Percentiles rank a stretch among this genome's conserved stretches.
Evolutionary conservation across 345 rosid genomes (phyloP).

Genomic region (Eucalyptus tenuipes): DNA sequence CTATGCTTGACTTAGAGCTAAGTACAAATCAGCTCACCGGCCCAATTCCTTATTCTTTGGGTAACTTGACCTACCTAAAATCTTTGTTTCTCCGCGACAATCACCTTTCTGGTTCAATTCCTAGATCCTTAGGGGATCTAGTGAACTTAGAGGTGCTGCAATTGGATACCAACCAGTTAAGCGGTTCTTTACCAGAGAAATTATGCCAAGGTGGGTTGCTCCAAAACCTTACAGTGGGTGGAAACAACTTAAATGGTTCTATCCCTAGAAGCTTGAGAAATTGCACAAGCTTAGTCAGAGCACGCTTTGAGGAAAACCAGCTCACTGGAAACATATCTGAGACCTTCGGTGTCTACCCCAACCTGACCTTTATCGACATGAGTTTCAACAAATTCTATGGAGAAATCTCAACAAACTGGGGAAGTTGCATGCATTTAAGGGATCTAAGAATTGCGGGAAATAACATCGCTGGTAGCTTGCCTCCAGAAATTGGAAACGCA

Average conservation of each 20-base stretch:
- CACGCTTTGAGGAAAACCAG: conserved; percentile 2
- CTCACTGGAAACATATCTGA: conserved; percentile 4
- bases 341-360: conserved; percentile 2
- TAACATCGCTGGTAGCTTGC: conserved; percentile 9
- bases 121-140: conserved; percentile 7
- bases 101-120: conserved; percentile 9
- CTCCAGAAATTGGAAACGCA: conserved; percentile 9
- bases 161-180: not conserved
- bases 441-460: conserved; percentile 1
- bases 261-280: conserved; percentile 7
- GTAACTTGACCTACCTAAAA: conserved; percentile 9
- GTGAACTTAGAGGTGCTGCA: not conserved
- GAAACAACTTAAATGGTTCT: conserved; percentile 9
- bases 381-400: conserved; percentile 17
- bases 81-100: conserved; percentile 12
- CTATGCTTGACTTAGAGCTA: not conserved
- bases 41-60: conserved; percentile 8
- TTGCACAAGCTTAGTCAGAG: conserved; percentile 11
- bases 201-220: not conserved
- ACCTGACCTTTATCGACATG: conserved; percentile 3
- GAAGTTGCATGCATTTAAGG: not conserved
- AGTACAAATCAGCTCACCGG: not conserved
- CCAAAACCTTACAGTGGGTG: not conserved
- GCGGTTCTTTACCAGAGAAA: not conserved
- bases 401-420: conserved; percentile 14